phyloP scores from a whole-genome alignment of 148 eudicot genomes.

The Persicaria maculosa region DNA sequence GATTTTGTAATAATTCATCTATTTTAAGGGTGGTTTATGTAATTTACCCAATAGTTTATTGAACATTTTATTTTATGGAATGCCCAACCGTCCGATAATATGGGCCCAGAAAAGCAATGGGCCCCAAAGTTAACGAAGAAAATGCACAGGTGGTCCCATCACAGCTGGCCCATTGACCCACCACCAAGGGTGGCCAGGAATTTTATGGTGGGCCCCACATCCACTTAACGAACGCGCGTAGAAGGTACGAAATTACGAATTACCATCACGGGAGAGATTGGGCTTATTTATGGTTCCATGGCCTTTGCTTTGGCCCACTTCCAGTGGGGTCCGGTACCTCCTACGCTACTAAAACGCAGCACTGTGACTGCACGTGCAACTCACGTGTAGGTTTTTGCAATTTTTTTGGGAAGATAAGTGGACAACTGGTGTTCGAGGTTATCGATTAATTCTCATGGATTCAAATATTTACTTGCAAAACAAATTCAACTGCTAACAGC shows the following conservation, averaged over 20 bases:
- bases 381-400: background rate
- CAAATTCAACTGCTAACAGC: too few species aligned
- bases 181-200: background rate
- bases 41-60: too few species aligned
- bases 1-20: too few species aligned
- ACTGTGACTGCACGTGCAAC: background rate
- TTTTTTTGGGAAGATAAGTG: too few species aligned
- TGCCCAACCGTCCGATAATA: background rate
- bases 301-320: background rate
- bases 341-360: background rate
- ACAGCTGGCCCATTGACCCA: constrained; percentile 10
- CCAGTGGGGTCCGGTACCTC: background rate
- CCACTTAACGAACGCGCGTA: background rate
- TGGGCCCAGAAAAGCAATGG: constrained; percentile 5
- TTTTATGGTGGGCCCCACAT: background rate
- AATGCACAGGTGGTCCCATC: background rate
- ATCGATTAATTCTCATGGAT: too few species aligned
- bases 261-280: background rate
- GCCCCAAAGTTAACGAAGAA: background rate
- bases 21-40: too few species aligned
- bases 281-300: background rate
- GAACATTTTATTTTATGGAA: background rate
- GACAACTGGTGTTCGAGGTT: too few species aligned
- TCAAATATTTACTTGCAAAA: too few species aligned
- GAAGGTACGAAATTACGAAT: background rate